Percentiles rank a stretch among this genome's conserved stretches.
phyloP scores from a whole-genome alignment of 78 protist species.

The Dictyostelium discoideum region DNA sequence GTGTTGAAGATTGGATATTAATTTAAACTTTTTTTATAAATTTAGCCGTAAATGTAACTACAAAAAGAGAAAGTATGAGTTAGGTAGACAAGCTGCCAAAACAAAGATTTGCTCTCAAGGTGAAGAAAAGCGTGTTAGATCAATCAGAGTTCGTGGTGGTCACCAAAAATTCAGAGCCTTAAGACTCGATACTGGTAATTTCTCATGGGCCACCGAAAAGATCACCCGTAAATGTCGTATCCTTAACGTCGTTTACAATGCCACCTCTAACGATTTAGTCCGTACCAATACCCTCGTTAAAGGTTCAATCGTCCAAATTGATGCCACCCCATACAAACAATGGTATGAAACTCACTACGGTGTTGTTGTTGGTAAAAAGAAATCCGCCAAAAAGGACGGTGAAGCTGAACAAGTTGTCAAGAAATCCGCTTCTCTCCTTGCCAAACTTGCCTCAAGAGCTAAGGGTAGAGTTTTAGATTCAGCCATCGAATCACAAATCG shows the following conservation, averaged over 20 bases:
- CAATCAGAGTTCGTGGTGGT: slow-evolving; percentile 98
- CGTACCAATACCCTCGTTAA: slow-evolving; percentile 99
- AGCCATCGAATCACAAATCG: slow-evolving; percentile 93
- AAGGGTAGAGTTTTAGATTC: slow-evolving; percentile 87
- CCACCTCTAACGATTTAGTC: slow-evolving; percentile 99
- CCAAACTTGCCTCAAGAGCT: slow-evolving; percentile 74
- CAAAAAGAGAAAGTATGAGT: slow-evolving; percentile 96
- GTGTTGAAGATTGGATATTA: neutral
- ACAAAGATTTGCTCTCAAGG: slow-evolving; percentile 93
- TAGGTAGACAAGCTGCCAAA: slow-evolving; percentile 97
- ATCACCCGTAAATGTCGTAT: slow-evolving; percentile 94
- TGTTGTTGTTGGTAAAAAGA: slow-evolving; percentile 90
- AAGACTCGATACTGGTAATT: slow-evolving; percentile 99
- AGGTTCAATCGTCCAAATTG: slow-evolving; percentile 95
- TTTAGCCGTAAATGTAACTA: slow-evolving; percentile 68
- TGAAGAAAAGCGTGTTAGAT: slow-evolving; percentile 89
- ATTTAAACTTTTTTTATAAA: neutral
- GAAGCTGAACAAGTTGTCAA: slow-evolving; percentile 40
- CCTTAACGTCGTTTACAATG: slow-evolving; percentile 98
- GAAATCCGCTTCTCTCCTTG: slow-evolving; percentile 68
- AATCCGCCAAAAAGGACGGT: slow-evolving; percentile 43
- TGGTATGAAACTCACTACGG: slow-evolving; percentile 98
- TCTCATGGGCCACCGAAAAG: slow-evolving; percentile 93
- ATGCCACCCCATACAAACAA: slow-evolving; percentile 98
- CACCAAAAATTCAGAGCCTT: slow-evolving; percentile 98